These are phyloP conservation scores for Arthrocladium fulminans DNA, from an alignment of 2,329 filamentous ascomycete genomes.

Conservation along the genomic window DNA sequence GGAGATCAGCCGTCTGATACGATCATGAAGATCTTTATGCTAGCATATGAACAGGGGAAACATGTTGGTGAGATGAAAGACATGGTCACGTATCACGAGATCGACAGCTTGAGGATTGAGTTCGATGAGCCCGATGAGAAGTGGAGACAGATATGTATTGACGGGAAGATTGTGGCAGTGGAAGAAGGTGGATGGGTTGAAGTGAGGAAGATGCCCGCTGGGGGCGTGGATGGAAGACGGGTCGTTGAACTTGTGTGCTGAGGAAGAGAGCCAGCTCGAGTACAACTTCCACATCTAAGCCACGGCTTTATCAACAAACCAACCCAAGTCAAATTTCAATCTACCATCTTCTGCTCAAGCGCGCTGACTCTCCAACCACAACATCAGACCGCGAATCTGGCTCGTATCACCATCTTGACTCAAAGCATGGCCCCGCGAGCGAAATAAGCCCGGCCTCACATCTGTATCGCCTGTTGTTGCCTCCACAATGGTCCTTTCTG, in stretches of 20 bases:
- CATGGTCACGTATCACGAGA: conserved; percentile 59
- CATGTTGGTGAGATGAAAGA: conserved; percentile 43
- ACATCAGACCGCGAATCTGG: too few relatives aligned
- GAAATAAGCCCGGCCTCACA: too few relatives aligned
- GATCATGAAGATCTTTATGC: conserved; percentile 67
- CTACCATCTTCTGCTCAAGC: too few relatives aligned
- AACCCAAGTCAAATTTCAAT: too few relatives aligned
- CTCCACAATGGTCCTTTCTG: too few relatives aligned
- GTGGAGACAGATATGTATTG: conserved; percentile 85
- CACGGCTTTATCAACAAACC: too few relatives aligned
- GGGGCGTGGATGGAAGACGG: conserved; percentile 33
- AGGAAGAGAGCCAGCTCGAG: too few relatives aligned
- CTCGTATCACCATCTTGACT: too few relatives aligned
- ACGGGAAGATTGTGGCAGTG: conserved; percentile 75
- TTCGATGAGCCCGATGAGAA: conserved; percentile 58
- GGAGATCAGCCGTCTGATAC: conserved; percentile 55
- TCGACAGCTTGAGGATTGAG: conserved; percentile 58
- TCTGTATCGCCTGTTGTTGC: too few relatives aligned
- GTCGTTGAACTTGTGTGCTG: conserved; percentile 31
- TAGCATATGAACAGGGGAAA: conserved; percentile 49
- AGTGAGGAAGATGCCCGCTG: conserved; percentile 35
- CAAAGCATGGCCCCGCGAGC: too few relatives aligned
- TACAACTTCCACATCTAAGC: too few relatives aligned
- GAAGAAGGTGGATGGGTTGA: conserved; percentile 63
- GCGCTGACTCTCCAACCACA: too few relatives aligned